Conservation (phyloP, 2,329 filamentous ascomycete genomes). For the Colletotrichum cordylinicola region DNA sequence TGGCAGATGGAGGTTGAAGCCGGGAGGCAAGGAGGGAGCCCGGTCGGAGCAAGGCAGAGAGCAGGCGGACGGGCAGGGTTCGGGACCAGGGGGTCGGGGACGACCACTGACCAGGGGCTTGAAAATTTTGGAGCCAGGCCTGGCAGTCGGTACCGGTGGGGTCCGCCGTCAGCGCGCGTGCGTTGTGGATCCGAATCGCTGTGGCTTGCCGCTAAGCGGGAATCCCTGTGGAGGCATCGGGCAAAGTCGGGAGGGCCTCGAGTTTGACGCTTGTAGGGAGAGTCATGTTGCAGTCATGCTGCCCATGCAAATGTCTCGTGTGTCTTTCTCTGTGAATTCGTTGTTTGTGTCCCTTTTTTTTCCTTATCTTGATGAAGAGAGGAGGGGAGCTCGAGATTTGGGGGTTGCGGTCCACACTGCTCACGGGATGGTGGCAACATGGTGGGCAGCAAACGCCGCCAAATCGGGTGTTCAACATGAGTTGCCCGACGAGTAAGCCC, state of each 20-base stretch:
- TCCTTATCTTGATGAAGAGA: background rate
- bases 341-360: background rate
- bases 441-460: conserved; percentile 4
- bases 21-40: conserved; percentile 15
- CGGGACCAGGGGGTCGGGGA: background rate
- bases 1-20: background rate
- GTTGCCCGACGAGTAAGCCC: background rate
- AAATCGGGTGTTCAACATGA: conserved; percentile 15
- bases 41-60: background rate
- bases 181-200: background rate
- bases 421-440: conserved; percentile 4
- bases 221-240: conserved; percentile 16
- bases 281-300: conserved; percentile 20
- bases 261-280: conserved; percentile 16
- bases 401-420: background rate
- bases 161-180: conserved; percentile 3
- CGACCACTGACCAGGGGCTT: background rate
- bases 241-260: conserved; percentile 15
- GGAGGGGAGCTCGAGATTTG: conserved; percentile 9
- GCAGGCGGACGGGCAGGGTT: background rate
- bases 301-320: conserved; percentile 8
- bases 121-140: conserved; percentile 15
- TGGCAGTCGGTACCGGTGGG: conserved; percentile 19
- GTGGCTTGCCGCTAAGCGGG: conserved; percentile 20
- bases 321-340: background rate